Evolutionary conservation across 108 stramenopile genomes (phyloP), one percentile per base, ranked within the genome.

Genomic region (Epipyxis sp.): DNA sequence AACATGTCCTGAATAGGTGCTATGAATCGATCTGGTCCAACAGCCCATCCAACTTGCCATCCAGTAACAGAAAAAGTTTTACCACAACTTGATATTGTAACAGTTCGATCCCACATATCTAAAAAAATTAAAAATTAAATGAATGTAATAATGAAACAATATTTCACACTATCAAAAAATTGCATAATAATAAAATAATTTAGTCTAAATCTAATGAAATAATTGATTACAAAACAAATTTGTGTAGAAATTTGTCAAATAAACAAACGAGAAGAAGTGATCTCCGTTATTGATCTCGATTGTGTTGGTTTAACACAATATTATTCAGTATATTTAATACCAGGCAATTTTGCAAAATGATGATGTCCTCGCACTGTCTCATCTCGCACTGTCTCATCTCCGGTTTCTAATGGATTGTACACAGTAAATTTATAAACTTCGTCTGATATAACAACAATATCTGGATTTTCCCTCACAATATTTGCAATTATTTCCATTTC

Each of bases 381-480:
- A n/a, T n/a, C n/a, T n/a, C n/a, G 46, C 13, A 20, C 6, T 50
- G 46, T 50, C 13, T 6, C 13, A 50, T 50, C 46, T 20, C 46
- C 46, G 20, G 46, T 20, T 50, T 50, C 46, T 50, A 50, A 50
- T 50, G 46, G 46, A 20, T 91, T 91, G 83, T 94, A 95, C 41
- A 94, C 87, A 78, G 96, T 95, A 88, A 92, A 97, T 86, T 98
- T 97, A 92, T 98, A 97, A 2, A 98, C 97, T 85, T 98, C 97
- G 84, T 98, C 97, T 42, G 92, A 92, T 72, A 95, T 68, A 20
- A 93, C 91, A 20, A 86, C 89, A 69, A 59, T 86, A 88, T 50
- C 85, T 10, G 94, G 92, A 54, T 91, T 80, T 54, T 77, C 77
- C 34, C 84, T 76, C 1, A 96, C 86, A 1, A 86, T 84, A 40